Conservation (phyloP, 257 asterid genomes). For the Vinca minor region DNA sequence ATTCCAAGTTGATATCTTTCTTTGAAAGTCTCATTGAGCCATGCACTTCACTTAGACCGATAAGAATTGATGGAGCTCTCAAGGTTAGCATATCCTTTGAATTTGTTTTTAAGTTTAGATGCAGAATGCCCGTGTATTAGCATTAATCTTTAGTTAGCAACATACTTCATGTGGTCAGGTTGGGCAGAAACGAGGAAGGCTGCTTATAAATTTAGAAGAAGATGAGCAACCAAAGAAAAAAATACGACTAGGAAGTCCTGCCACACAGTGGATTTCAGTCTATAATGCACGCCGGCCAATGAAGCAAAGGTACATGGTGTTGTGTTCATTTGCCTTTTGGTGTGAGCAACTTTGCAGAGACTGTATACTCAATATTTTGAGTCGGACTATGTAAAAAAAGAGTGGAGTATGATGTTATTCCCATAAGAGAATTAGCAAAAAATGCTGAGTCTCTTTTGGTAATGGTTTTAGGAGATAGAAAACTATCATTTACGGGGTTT, state of each 20-base stretch:
- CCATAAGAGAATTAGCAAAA: background rate
- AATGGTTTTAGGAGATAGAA: background rate
- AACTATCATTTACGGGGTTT: background rate
- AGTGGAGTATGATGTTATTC: slow-evolving; percentile 2
- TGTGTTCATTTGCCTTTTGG: slow-evolving; percentile 7
- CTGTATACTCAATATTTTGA: background rate
- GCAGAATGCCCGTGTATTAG: background rate
- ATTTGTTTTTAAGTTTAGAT: background rate
- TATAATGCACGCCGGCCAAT: slow-evolving; percentile 93
- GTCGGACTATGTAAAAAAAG: background rate
- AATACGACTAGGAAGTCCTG: slow-evolving; percentile 92
- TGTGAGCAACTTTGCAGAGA: background rate
- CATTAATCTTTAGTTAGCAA: background rate
- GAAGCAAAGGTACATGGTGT: slow-evolving; percentile 69
- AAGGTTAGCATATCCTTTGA: slow-evolving; percentile 40
- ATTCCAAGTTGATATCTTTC: slow-evolving; percentile 67
- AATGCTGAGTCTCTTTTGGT: slow-evolving; percentile 1
- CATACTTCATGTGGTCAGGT: slow-evolving; percentile 35
- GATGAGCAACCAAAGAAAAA: slow-evolving; percentile 98
- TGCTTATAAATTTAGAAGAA: slow-evolving; percentile 83
- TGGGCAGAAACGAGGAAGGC: slow-evolving; percentile 89
- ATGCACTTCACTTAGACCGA: slow-evolving; percentile 70
- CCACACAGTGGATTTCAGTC: slow-evolving; percentile 92
- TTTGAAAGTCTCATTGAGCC: slow-evolving; percentile 92
- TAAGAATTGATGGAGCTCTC: slow-evolving; percentile 94